These are phyloP conservation scores for Chalaropsis ovoidea DNA, from an alignment of 2,329 filamentous ascomycete genomes.

Conservation along the genomic window DNA sequence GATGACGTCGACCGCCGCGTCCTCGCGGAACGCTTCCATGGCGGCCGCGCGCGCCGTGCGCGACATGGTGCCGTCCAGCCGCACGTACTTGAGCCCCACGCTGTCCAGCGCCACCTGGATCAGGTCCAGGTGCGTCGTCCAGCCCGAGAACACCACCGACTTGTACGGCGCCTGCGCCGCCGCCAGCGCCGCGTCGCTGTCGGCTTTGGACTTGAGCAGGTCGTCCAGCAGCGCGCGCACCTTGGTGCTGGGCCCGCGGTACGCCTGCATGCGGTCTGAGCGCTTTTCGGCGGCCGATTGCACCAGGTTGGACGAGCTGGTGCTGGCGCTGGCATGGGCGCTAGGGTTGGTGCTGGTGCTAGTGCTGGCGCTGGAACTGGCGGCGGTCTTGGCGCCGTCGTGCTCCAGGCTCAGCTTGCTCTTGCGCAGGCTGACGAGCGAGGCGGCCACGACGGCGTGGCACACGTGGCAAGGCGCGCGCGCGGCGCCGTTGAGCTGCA, in stretches of 20 bases:
- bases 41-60: constrained; percentile 62
- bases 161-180: constrained; percentile 68
- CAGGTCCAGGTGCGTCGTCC: constrained; percentile 88
- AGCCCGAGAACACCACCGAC: constrained; percentile 90
- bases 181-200: constrained; percentile 44
- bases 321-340: constrained; percentile 22
- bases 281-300: constrained; percentile 27
- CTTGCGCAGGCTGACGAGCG: constrained; percentile 56
- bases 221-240: constrained; percentile 72
- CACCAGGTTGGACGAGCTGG: background rate
- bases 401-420: constrained; percentile 49
- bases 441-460: constrained; percentile 50
- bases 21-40: constrained; percentile 66
- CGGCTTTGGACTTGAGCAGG: constrained; percentile 53
- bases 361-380: constrained; percentile 26
- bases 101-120: constrained; percentile 71
- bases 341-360: constrained; percentile 18
- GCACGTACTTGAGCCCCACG: constrained; percentile 56
- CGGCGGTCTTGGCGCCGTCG: constrained; percentile 39
- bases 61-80: constrained; percentile 86
- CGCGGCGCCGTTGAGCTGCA: constrained; percentile 32
- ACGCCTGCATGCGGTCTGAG: constrained; percentile 42
- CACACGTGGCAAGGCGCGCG: constrained; percentile 58
- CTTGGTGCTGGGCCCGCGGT: constrained; percentile 84
- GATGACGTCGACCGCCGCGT: constrained; percentile 63